These are phyloP conservation scores for Bassia scoparia DNA, from an alignment of 148 eudicot genomes.

Conservation along the genomic window DNA sequence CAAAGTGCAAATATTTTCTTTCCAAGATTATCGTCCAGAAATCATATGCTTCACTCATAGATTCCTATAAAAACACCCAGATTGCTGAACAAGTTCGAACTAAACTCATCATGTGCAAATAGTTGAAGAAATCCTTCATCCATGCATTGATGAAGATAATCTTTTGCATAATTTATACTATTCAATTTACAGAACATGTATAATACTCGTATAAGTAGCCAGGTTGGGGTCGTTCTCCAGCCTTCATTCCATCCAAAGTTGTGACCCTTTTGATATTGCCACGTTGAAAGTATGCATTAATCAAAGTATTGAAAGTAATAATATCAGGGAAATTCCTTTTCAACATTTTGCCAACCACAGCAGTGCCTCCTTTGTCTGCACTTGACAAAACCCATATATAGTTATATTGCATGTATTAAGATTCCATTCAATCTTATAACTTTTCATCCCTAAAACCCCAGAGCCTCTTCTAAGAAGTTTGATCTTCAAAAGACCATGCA, in stretches of 20 bases:
- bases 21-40: background rate
- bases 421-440: slow-evolving; percentile 47
- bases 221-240: slow-evolving; percentile 37
- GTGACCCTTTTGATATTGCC: slow-evolving; percentile 47
- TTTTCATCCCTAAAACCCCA: slow-evolving; percentile 44
- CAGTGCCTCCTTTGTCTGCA: slow-evolving; percentile 41
- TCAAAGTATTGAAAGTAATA: slow-evolving; percentile 57
- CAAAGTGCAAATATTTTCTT: background rate
- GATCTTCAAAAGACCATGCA: slow-evolving; percentile 56
- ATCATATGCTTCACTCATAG: background rate
- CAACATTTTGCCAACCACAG: slow-evolving; percentile 59
- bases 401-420: slow-evolving; percentile 61
- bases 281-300: slow-evolving; percentile 45
- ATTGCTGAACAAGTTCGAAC: slow-evolving; percentile 46
- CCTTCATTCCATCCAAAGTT: slow-evolving; percentile 43
- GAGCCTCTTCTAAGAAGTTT: slow-evolving; percentile 34
- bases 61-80: slow-evolving; percentile 21
- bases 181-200: slow-evolving; percentile 41
- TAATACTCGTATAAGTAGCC: slow-evolving; percentile 56
- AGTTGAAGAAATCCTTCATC: slow-evolving; percentile 46
- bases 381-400: slow-evolving; percentile 48
- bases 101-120: slow-evolving; percentile 45
- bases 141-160: slow-evolving; percentile 54
- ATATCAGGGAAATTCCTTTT: slow-evolving; percentile 50
- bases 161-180: slow-evolving; percentile 39